Base-by-base conservation (phyloP, 2,329 filamentous ascomycete species). In the Didymosphaeria variabile region DNA sequence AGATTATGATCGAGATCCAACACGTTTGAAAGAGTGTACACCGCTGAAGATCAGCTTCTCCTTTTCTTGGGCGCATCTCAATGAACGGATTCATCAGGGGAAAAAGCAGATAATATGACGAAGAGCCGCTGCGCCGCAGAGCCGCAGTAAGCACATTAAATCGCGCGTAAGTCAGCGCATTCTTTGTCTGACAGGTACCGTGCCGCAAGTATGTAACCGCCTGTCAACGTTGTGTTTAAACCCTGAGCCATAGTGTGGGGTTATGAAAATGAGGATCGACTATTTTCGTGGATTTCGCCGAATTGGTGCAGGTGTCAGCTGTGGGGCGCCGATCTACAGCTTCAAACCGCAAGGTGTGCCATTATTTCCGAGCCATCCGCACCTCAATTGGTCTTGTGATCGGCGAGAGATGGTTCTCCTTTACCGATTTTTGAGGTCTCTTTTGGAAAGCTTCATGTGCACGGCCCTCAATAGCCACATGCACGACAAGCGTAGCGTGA, bases 321-420 rank as follows among this genome's bases (percentile, higher is more conserved):
- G 53, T 55, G 42, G 53, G 53, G 53, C 40, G 53, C 19, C 40
- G 53, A 55, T 55, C 53, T 10, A 4, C n/a, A 23, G 19, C 52
- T 45, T 45, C 13, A 55, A 32, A 21, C 26, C 29, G 36, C 26
- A 31, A 34, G 42, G 29, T 17, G 21, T 53, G 21, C 50, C 21
- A 31, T 23, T 15, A 10, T 36, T 47, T 34, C 29, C 26, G 32
- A 46, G 31, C 40, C 53, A n/a, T 46, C 21, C 29, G 40, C 21
- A 15, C 26, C 52, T 23, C 38, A 7, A 15, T 34, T 21, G 12
- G 38, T 26, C 21, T 44, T 10, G n/a, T 9, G 8, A 19, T 29
- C 15, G 21, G 12, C 34, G 23, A 31, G 19, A 36, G 51, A 54
- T 12, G 36, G 17, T 19, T 23, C 8, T 29, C 13, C 21, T n/a